Evolutionary conservation across 441 rosid genomes (phyloP), one percentile per base, ranked within the genome.

Genomic region (Capsella rubella): DNA sequence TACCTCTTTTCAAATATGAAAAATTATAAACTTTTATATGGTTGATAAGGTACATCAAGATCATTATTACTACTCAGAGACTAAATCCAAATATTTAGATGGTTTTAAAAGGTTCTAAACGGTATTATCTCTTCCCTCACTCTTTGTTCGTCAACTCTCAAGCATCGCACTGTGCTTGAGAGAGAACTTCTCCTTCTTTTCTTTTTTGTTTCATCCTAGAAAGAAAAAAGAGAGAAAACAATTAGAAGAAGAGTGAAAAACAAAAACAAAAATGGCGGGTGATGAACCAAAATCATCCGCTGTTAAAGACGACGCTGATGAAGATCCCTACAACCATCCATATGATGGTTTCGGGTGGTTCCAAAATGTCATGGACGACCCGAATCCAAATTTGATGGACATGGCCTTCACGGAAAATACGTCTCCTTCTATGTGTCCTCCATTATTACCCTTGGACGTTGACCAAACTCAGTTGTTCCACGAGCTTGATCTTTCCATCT

Each of bases 251-350:
- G 75, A 61, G 61, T 47, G 15, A 42, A 4, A 42, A 54, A 16
- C 25, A 21, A 32, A 35, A 40, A 3, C 45, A 39, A 10, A 46
- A 25, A 65, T 75, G 79, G 64, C 64, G 42, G 74, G 32, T 52
- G 50, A 67, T 67, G 42, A 67, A 40, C 25, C 62, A 31, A 28
- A 57, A 2, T 2, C 62, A 46, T 12, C 56, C 52, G 8, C 18
- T 47, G 31, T 8, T 3, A 15, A 16, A 32, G 52, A 58, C 12
- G 5, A 71, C 0, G 35, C 42, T 5, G 9, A 34, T 4, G 62
- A 49, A 21, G 82, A 69, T 27, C 83, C 81, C 4, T 82, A 75
- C 67, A 49, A 74, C 32, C 88, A 85, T 70, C 80, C 81, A 0
- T 49, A 67, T 3, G 83, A 82, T 4, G 67, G 3, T 11, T 61